Conservation (phyloP, 2,329 filamentous ascomycete species). For the Botrytis byssoidea region DNA sequence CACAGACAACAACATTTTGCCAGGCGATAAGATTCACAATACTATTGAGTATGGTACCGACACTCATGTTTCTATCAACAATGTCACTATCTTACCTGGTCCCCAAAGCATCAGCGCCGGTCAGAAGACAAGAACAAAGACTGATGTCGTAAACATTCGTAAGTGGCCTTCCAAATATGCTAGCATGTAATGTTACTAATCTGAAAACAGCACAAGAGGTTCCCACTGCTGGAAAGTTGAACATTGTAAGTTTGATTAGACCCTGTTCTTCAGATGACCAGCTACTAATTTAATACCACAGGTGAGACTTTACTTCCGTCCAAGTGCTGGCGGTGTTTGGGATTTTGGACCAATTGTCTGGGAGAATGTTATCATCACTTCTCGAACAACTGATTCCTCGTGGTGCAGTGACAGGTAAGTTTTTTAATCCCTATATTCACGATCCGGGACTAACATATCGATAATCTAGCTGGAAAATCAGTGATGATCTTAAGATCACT, state of each 20-base stretch:
- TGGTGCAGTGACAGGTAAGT: constrained; percentile 2
- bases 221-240: not conserved
- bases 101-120: not conserved
- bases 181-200: not conserved
- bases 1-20: constrained; percentile 3
- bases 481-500: not conserved
- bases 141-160: not conserved
- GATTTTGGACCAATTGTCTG: constrained; percentile 30
- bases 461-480: not conserved
- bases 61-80: not conserved
- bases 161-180: not conserved
- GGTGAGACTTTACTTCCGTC: constrained; percentile 22
- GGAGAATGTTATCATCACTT: constrained; percentile 8
- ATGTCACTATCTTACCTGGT: not conserved
- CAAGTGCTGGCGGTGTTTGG: constrained; percentile 17
- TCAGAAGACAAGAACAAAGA: not conserved
- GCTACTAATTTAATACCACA: not conserved
- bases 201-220: not conserved
- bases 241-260: not conserved
- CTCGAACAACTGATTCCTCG: not conserved
- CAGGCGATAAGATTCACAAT: constrained; percentile 1
- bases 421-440: too few species aligned
- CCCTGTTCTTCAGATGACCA: not conserved
- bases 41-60: not conserved
- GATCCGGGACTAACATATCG: not conserved